Base-by-base conservation (phyloP, 768 basidiomycete genomes). In the Hemileccinum rubropunctum region DNA sequence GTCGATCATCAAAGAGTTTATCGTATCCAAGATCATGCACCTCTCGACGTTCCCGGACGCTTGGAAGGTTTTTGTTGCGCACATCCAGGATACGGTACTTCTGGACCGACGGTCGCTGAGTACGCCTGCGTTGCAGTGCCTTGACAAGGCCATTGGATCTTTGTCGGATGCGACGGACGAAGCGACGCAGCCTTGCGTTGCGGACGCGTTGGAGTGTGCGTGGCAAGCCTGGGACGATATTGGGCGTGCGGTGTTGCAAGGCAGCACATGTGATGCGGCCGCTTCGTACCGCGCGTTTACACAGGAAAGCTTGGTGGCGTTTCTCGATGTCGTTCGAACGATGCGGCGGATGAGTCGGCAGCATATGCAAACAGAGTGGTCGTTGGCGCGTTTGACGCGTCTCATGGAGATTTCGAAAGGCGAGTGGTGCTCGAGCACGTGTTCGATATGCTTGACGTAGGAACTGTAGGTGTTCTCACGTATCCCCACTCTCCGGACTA, bases 401-500 rank as follows among this genome's bases (percentile, higher is more conserved):
- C 71, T 98, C 42, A 85, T 94, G 79, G 74, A 72, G 8, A 86
- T 97, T 40, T 67, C 95, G 48, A 91, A 92, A 76, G 84, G 86
- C 76, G 56, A 51, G 65, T 62, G 59, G 1, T 28, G 17, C 13
- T 26, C 17, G 17, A 10, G 33, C 9, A 21, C 21, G n/a, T 4
- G 15, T 33, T 17, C 2, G n/a, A 36, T 3, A 12, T 17, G 12
- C 18, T 21, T 55, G 18, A 46, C 45, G 23, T 23, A 23, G 23
- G 15, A 5, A 34, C 37, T 43, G 5, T 54, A 89, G 88, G 84
- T 23, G 76, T 88, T 32, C 71, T 90, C 56, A 94, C 89, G 0
- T 97, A 97, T 61, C 73, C 84, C 2, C 74, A 76, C 48, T 94
- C 91, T 0, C 83, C 88, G 13, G 92, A 95, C 61, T 95, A 91